Conservation (phyloP, 345 rosid species). For the Moricandia arvensis region DNA sequence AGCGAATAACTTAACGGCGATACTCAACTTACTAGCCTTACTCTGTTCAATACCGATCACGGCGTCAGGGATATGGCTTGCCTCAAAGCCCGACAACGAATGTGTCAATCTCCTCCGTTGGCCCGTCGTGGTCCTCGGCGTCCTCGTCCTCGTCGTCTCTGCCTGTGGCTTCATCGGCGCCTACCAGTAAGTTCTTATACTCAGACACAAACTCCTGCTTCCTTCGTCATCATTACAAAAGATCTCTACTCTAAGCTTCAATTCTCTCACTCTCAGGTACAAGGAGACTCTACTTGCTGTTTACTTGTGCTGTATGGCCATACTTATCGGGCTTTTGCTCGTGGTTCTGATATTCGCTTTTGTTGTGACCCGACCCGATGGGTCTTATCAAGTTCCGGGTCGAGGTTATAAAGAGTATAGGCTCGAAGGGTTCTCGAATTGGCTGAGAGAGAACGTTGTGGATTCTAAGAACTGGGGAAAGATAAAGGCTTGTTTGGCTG, state of each 20-base stretch:
- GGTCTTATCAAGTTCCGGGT: constrained; percentile 61
- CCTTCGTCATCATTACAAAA: no score
- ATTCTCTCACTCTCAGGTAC: constrained; percentile 32
- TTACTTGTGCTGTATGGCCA: constrained; percentile 87
- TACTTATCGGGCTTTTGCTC: constrained; percentile 67
- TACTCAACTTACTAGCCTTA: constrained; percentile 75
- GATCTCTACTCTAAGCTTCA: no score
- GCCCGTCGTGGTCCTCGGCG: constrained; percentile 81
- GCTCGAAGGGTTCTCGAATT: constrained; percentile 62
- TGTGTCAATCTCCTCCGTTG: constrained; percentile 78
- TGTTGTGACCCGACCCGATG: constrained; percentile 76
- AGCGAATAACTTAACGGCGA: constrained; percentile 85
- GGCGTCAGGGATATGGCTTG: constrained; percentile 85
- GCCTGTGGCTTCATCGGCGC: constrained; percentile 87
- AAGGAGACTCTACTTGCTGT: constrained; percentile 77
- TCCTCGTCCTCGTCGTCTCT: constrained; percentile 76
- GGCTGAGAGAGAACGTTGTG: constrained; percentile 66
- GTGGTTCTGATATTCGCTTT: constrained; percentile 72
- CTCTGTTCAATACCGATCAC: constrained; percentile 89
- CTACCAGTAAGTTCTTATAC: constrained; percentile 43
- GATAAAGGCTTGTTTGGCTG: constrained; percentile 69
- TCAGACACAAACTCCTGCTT: no score
- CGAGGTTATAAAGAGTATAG: constrained; percentile 64
- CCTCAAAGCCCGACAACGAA: constrained; percentile 75
- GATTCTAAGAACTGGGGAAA: constrained; percentile 61